Conservation (phyloP, 768 basidiomycete genomes). For the Mycena pura region DNA sequence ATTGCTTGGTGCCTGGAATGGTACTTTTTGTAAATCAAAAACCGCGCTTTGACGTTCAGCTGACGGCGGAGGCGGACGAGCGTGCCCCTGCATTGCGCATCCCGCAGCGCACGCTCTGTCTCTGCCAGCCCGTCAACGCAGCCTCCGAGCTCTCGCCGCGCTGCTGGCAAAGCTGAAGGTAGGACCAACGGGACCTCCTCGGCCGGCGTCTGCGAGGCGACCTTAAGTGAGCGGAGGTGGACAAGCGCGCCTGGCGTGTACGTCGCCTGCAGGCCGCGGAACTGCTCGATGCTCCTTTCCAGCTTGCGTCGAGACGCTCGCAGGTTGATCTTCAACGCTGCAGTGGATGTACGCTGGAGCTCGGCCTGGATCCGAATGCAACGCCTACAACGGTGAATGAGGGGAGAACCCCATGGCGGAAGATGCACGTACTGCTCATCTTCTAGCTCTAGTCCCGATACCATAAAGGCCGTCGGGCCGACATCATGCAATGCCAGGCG, state of each 20-base stretch:
- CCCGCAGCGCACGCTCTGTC: conserved; percentile 4
- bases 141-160: background rate
- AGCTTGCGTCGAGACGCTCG: background rate
- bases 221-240: background rate
- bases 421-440: background rate
- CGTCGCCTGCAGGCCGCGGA: background rate
- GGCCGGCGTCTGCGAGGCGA: background rate
- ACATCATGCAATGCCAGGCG: background rate
- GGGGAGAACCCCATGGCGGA: background rate
- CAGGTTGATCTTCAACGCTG: background rate
- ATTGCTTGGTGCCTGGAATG: conserved; percentile 3
- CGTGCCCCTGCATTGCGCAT: conserved; percentile 10
- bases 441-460: background rate
- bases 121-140: background rate
- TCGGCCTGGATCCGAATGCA: background rate
- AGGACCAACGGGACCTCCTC: conserved; percentile 4
- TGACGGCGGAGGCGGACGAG: conserved; percentile 11
- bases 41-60: conserved; percentile 8
- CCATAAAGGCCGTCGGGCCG: background rate
- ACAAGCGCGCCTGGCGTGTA: background rate
- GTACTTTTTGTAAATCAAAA: background rate
- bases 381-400: background rate
- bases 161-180: background rate
- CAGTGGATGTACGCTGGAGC: background rate
- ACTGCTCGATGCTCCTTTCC: background rate